Evolutionary conservation across 2,329 filamentous ascomycete genomes (phyloP).

Genomic region (Venturia pyrina): DNA sequence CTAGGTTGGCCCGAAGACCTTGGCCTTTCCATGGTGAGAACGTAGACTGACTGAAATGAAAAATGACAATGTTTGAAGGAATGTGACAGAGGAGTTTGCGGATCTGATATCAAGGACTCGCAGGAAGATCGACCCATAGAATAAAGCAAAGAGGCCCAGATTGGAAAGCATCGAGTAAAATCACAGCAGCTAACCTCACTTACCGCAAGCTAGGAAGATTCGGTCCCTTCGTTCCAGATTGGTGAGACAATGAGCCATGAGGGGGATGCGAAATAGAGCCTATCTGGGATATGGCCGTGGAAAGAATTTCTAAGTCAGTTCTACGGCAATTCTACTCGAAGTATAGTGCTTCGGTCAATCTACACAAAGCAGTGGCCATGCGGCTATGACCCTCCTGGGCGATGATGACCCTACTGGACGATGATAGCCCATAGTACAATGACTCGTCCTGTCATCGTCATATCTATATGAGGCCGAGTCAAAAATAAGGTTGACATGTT

Average conservation of each 20-base stretch:
- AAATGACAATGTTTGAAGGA: neutral
- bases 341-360: neutral
- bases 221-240: constrained; percentile 1
- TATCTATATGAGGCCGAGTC: neutral
- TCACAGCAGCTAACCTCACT: neutral
- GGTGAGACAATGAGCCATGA: neutral
- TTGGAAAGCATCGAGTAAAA: neutral
- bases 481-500: neutral
- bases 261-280: neutral
- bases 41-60: neutral
- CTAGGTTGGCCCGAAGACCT: neutral
- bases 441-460: neutral
- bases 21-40: neutral
- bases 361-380: neutral
- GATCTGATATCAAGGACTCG: neutral
- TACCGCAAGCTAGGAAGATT: neutral
- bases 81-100: too few species aligned
- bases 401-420: too few species aligned
- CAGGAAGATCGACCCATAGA: neutral
- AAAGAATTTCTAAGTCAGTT: too few species aligned
- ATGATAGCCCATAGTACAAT: too few species aligned
- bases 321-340: neutral
- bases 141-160: neutral
- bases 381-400: neutral
- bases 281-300: neutral